Conservation (phyloP, 2,329 filamentous ascomycete genomes). For the Calonectria pseudoreteaudii region DNA sequence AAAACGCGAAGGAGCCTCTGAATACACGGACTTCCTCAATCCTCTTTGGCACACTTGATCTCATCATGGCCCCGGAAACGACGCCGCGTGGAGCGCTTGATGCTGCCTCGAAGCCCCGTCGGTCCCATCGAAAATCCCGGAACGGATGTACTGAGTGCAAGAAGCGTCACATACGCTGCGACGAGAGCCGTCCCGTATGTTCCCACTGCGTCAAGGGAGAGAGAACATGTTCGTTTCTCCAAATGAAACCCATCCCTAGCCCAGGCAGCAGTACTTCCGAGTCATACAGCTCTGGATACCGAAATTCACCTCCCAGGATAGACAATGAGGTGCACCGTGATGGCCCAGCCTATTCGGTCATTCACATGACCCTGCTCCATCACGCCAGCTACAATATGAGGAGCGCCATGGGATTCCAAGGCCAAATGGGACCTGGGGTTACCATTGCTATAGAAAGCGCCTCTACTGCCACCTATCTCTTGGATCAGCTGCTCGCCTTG, state of each 20-base stretch:
- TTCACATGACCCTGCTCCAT: not conserved
- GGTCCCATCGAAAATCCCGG: not conserved
- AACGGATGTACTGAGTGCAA: not conserved
- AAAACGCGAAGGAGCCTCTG: not conserved
- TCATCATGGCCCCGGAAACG: not conserved
- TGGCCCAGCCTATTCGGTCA: not conserved
- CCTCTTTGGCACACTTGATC: not conserved
- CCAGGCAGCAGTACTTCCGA: not conserved
- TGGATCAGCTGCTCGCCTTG: not conserved
- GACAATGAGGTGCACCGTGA: too few relatives aligned
- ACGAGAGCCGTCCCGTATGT: not conserved
- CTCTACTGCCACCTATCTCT: not conserved
- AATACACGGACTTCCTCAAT: not conserved
- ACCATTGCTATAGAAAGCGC: not conserved
- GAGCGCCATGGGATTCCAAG: not conserved
- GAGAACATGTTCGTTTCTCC: not conserved
- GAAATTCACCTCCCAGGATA: not conserved
- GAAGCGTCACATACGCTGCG: not conserved
- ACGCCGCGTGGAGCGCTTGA: not conserved
- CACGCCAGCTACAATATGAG: not conserved
- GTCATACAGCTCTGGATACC: not conserved
- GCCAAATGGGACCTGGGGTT: not conserved
- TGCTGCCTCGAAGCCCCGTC: not conserved
- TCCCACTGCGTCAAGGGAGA: not conserved
- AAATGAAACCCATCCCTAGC: not conserved